phyloP scores from a whole-genome alignment of 2,329 filamentous ascomycete species.

The Calonectria naviculata region DNA sequence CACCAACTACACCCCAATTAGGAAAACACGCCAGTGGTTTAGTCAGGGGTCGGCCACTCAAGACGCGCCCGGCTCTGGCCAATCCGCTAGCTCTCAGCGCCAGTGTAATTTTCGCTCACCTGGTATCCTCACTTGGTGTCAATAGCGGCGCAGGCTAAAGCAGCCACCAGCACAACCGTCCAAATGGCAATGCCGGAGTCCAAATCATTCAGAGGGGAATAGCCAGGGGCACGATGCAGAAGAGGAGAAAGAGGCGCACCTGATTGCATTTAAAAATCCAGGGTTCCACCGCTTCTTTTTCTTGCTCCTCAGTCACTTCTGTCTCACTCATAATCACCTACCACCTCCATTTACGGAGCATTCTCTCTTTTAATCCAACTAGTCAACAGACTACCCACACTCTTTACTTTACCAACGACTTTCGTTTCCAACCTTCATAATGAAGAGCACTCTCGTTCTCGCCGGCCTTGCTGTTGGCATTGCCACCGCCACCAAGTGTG shows the following conservation, averaged over 20 bases:
- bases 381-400: background rate
- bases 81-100: background rate
- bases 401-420: background rate
- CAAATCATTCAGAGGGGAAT: background rate
- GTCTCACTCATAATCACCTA: background rate
- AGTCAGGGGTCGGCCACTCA: background rate
- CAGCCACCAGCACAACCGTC: background rate
- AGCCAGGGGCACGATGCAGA: background rate
- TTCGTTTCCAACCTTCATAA: background rate
- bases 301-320: too few species aligned
- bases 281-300: background rate
- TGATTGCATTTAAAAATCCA: background rate
- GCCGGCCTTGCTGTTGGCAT: background rate
- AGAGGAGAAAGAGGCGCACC: too few species aligned
- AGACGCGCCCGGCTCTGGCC: background rate
- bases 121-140: background rate
- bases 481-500: background rate
- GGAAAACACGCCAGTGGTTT: background rate
- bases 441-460: background rate
- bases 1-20: background rate
- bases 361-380: background rate
- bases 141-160: background rate
- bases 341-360: background rate
- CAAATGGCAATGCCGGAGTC: background rate
- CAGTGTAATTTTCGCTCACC: background rate